phyloP scores from a whole-genome alignment of 345 rosid species.

The Ailanthus altissimus region DNA sequence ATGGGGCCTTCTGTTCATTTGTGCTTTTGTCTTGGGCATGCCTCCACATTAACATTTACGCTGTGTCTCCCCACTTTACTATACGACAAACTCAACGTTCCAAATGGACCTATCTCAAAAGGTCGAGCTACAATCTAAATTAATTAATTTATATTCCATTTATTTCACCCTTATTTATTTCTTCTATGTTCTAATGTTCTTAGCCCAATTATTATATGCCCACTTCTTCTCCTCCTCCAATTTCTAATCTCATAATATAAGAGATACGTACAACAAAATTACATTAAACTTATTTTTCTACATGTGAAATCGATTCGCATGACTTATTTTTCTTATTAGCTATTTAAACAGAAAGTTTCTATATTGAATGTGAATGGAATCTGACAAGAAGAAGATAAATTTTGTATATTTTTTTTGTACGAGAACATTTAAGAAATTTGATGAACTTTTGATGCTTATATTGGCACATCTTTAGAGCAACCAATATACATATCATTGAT shows the following conservation, averaged over 20 bases:
- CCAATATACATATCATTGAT: not conserved
- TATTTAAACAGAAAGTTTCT: no score
- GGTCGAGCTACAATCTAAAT: not conserved
- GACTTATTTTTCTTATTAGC: no score
- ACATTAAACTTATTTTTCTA: no score
- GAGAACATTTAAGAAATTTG: not conserved
- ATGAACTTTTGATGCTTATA: not conserved
- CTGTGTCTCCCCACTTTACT: slow-evolving; percentile 35
- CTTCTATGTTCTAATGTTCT: slow-evolving; percentile 1
- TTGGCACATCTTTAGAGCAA: slow-evolving; percentile 4
- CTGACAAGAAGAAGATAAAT: no score
- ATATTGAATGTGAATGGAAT: no score
- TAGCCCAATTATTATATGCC: not conserved
- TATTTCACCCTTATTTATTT: not conserved
- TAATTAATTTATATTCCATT: not conserved
- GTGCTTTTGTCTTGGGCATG: slow-evolving; percentile 36
- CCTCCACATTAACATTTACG: slow-evolving; percentile 35
- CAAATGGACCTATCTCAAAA: slow-evolving; percentile 23
- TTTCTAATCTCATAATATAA: not conserved
- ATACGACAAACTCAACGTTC: slow-evolving; percentile 52
- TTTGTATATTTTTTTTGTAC: no score
- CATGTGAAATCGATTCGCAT: no score
- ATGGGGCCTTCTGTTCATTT: slow-evolving; percentile 23
- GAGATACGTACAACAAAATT: no score
- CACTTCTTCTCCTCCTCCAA: not conserved